Base-by-base conservation (phyloP, 179 eudicot genomes). In the Corrigiola litoralis region DNA sequence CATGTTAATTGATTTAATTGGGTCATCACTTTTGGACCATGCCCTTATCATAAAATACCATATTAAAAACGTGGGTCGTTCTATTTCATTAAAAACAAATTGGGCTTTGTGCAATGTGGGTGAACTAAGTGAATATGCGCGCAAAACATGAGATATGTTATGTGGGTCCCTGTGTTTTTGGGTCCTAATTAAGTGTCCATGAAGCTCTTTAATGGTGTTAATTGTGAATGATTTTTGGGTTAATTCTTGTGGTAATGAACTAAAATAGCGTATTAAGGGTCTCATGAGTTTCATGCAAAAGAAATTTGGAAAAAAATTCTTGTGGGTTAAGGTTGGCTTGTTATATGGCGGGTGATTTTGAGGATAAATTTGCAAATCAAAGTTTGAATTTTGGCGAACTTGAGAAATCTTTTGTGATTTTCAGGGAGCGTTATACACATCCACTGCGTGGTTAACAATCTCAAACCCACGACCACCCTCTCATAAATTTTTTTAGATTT, bases 31-130 rank as follows among this genome's bases (percentile, higher is more conserved):
- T 61, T 77, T 72, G 12, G 87, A 77, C 6, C 79, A 63, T 5
- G 71, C 84, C 49, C 57, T 81, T 7, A 86, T 80, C 83, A 86
- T 75, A 48, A 54, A 61, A 48, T 86, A 80, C 78, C 79, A 88
- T 72, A 75, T 58, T n/a, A 67, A 58, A 70, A 80, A 72, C 2
- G 74, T 59, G 75, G 92, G 89, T 48, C 45, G 46, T 24, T 73
- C 38, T 12, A 79, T 69, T 70, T 74, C 68, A 69, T 62, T 23
- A 65, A 86, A 85, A 48, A 76, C 71, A 14, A 75, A 33, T 20
- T 50, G 79, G 70, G 88, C 88, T 77, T 83, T 81, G 63, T 14
- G 68, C 33, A 85, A 71, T 48, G 79, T 65, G 18, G 81, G 63
- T 42, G 75, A 66, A 46, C 80, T 69, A 36, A 73, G 79, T 40